These are phyloP conservation scores for Fusarium coicis DNA, from an alignment of 2,329 filamentous ascomycete genomes.

Conservation along the genomic window DNA sequence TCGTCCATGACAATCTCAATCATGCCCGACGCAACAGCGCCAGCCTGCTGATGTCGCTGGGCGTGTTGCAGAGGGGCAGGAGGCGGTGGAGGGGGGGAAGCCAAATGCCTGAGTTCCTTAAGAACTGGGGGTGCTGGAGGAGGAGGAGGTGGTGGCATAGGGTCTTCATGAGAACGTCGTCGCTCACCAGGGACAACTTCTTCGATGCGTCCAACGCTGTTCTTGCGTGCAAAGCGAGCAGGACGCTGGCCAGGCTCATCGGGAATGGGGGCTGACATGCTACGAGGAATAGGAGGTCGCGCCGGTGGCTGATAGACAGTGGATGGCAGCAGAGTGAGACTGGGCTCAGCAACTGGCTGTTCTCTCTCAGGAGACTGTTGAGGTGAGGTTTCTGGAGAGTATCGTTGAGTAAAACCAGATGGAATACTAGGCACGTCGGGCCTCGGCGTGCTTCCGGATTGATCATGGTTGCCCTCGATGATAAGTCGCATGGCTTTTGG, in stretches of 20 bases:
- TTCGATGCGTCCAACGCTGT: constrained; percentile 56
- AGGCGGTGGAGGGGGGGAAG: constrained; percentile 69
- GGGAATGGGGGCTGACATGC: constrained; percentile 69
- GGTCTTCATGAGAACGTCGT: constrained; percentile 62
- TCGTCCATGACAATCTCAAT: constrained; percentile 76
- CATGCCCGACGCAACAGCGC: constrained; percentile 63
- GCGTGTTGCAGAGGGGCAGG: constrained; percentile 65
- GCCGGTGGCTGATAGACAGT: constrained; percentile 69
- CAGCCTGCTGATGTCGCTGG: constrained; percentile 55
- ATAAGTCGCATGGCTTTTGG: constrained; percentile 90
- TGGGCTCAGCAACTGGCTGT: constrained; percentile 41
- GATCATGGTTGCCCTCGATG: constrained; percentile 67
- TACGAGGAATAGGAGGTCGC: constrained; percentile 63
- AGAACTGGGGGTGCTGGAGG: constrained; percentile 65
- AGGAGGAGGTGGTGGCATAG: constrained; percentile 62
- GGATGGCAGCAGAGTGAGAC: constrained; percentile 64
- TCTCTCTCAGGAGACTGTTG: constrained; percentile 49
- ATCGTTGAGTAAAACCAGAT: constrained; percentile 56
- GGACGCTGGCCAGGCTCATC: constrained; percentile 48
- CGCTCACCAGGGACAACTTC: constrained; percentile 56
- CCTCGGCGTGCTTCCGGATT: constrained; percentile 49
- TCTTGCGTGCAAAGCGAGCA: constrained; percentile 49
- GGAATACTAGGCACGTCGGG: constrained; percentile 69
- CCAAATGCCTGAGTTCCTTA: constrained; percentile 72
- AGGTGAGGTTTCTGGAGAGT: constrained; percentile 54